Conservation (phyloP, 139 green algal species). For the Desmodesmus armatus region DNA sequence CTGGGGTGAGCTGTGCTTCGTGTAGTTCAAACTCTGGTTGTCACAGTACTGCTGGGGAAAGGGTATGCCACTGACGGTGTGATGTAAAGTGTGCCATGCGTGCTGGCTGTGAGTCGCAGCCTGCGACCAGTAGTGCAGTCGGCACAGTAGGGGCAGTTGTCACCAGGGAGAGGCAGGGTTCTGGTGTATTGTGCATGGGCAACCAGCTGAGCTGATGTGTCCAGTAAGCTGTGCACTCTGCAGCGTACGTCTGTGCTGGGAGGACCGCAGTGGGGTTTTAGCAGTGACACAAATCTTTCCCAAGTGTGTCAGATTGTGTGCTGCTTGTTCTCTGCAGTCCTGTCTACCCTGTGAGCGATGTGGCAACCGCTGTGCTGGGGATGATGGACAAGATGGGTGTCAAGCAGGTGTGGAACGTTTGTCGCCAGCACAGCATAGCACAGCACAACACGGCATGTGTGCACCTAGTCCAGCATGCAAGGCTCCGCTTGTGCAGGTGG, state of each 20-base stretch:
- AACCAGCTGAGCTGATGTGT: not conserved
- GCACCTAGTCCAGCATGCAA: too few relatives aligned
- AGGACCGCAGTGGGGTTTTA: not conserved
- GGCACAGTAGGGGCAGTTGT: too few relatives aligned
- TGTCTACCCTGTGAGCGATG: not conserved
- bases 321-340: not conserved
- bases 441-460: too few relatives aligned
- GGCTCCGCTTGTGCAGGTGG: too few relatives aligned
- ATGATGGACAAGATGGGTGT: slow-evolving; percentile 1
- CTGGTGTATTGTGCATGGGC: not conserved
- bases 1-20: not conserved
- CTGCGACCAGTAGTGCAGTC: too few relatives aligned
- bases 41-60: not conserved
- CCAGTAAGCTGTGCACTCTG: not conserved
- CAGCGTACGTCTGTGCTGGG: not conserved
- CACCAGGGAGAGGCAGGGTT: not conserved
- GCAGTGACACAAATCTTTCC: not conserved
- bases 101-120: too few relatives aligned
- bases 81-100: too few relatives aligned
- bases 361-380: not conserved
- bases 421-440: too few relatives aligned
- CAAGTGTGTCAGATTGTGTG: not conserved
- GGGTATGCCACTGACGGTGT: too few relatives aligned
- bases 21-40: not conserved
- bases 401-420: too few relatives aligned